These are phyloP conservation scores for Coemansia sp. DNA, from an alignment of 192 early-diverging fungal species.

Conservation along the genomic window DNA sequence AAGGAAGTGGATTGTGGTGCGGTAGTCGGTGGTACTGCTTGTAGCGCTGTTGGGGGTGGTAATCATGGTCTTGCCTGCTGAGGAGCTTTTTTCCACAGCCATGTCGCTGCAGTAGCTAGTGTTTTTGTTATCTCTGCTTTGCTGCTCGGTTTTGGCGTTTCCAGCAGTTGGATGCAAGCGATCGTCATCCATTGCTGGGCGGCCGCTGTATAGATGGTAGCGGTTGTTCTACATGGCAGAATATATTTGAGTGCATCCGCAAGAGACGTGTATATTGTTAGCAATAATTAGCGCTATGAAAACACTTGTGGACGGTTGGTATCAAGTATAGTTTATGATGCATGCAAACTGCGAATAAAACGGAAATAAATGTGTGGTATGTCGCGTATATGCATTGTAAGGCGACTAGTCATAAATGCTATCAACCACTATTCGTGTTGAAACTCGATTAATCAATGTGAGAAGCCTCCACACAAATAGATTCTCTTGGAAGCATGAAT, in stretches of 20 bases:
- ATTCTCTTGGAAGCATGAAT: neutral
- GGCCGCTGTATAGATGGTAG: constrained; percentile 13
- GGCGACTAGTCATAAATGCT: neutral
- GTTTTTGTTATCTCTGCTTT: neutral
- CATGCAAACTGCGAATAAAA: neutral
- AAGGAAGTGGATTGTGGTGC: constrained; percentile 50
- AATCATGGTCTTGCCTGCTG: constrained; percentile 6
- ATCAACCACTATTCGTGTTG: neutral
- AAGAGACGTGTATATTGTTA: neutral
- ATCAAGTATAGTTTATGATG: neutral
- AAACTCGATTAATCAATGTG: neutral
- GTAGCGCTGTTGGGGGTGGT: constrained; percentile 8
- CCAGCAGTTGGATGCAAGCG: neutral
- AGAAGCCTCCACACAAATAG: neutral
- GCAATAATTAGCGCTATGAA: neutral
- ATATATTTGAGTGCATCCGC: neutral
- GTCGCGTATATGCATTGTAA: constrained; percentile 10
- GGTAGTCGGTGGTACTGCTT: constrained; percentile 33
- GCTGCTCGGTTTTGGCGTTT: constrained; percentile 1
- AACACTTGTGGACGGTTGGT: neutral
- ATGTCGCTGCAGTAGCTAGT: neutral
- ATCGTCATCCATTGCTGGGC: constrained; percentile 1
- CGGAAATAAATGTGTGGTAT: neutral
- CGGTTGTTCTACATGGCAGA: constrained; percentile 17
- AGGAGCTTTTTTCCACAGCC: neutral